A percentile compares a stretch with the other conserved stretches of the same genome.
Evolutionary conservation across 176 grass and related monocot species (phyloP).

Genomic region (Eremochloa ophiuroides): DNA sequence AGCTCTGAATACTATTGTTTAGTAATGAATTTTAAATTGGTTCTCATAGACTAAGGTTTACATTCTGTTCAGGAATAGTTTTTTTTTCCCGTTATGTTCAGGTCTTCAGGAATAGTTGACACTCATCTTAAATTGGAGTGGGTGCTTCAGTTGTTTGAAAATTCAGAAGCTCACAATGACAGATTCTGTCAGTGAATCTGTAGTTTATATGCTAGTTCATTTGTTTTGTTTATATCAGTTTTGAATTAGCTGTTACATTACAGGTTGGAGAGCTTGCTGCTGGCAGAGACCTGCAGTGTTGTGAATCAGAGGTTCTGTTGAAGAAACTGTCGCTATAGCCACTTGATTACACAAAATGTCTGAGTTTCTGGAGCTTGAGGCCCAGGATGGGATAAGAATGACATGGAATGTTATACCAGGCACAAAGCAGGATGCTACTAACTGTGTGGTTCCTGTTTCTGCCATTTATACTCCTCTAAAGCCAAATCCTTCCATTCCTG

Average conservation of each 20-base stretch:
- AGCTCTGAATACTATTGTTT: background rate
- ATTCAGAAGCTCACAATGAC: background rate
- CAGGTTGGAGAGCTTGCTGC: conserved; percentile 9
- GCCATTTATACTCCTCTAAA: conserved; percentile 87
- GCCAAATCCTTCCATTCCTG: conserved; percentile 48
- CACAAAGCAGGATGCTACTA: conserved; percentile 65
- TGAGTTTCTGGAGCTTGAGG: conserved; percentile 86
- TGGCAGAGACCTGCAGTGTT: background rate
- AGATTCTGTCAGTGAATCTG: background rate
- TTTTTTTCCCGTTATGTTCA: background rate
- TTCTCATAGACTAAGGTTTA: background rate
- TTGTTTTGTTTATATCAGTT: background rate
- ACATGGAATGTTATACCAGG: conserved; percentile 91
- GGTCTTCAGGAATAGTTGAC: background rate
- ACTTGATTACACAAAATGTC: conserved; percentile 55
- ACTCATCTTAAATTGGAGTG: background rate
- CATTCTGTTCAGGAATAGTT: background rate
- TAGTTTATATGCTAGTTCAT: background rate
- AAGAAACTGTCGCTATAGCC: background rate
- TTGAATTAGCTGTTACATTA: conserved; percentile 24
- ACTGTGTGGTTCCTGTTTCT: conserved; percentile 68
- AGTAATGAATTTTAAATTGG: background rate
- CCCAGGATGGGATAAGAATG: conserved; percentile 86
- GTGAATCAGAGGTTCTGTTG: background rate
- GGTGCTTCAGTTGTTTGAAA: background rate